Percentiles rank a stretch among this genome's conserved stretches.
phyloP scores from a whole-genome alignment of 805 yeast species.

The Candida broadrunensis region DNA sequence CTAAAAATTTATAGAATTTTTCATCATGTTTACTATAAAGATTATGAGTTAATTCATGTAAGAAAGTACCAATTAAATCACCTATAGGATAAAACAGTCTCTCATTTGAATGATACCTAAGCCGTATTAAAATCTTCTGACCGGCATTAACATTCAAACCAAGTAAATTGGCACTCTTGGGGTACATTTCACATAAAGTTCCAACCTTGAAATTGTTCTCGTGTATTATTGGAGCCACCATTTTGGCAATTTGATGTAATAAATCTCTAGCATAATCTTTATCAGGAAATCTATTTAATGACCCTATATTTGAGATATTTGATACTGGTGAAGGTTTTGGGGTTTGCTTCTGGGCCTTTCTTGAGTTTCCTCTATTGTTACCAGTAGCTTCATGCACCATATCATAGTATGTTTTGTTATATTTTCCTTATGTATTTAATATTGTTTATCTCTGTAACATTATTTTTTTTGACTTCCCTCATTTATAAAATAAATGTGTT shows the following conservation, averaged over 20 bases:
- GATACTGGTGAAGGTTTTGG: constrained; percentile 34
- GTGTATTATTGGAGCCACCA: constrained; percentile 78
- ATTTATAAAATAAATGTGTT: too few relatives aligned
- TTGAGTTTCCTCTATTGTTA: not conserved
- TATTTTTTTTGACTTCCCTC: too few relatives aligned
- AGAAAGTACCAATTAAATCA: constrained; percentile 73
- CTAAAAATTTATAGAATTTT: constrained; percentile 62
- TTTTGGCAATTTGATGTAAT: constrained; percentile 64
- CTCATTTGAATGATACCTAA: constrained; percentile 58
- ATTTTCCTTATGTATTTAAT: too few relatives aligned
- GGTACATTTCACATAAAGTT: constrained; percentile 75
- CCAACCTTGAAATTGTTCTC: constrained; percentile 64
- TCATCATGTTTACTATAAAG: constrained; percentile 76
- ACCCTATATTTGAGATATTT: constrained; percentile 33
- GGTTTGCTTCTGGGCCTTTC: constrained; percentile 1
- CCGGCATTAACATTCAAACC: constrained; percentile 87
- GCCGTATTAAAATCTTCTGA: constrained; percentile 63
- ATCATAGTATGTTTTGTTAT: constrained; percentile 1
- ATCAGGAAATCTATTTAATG: constrained; percentile 33
- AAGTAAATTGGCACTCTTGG: constrained; percentile 58
- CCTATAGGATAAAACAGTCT: constrained; percentile 58
- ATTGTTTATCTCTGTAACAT: too few relatives aligned
- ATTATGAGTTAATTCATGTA: constrained; percentile 88
- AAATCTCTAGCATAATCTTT: constrained; percentile 43
- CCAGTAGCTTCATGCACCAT: constrained; percentile 10